These are phyloP conservation scores for Colletotrichum sp. DNA, from an alignment of 2,329 filamentous ascomycete genomes.

Conservation along the genomic window DNA sequence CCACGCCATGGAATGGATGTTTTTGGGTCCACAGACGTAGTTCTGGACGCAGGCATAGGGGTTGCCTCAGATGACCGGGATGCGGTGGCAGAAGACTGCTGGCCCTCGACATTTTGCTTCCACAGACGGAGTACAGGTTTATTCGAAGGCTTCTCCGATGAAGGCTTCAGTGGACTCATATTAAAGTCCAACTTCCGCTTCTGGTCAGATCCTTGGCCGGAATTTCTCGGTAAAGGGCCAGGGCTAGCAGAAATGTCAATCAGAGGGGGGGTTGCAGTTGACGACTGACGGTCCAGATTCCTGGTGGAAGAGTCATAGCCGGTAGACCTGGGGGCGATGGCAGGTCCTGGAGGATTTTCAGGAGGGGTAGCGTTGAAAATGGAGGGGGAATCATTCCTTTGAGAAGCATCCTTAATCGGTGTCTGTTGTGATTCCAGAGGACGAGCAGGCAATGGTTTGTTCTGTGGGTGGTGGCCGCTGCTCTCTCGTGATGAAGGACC, in stretches of 20 bases:
- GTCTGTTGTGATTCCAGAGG: not conserved
- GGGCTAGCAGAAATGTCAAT: not conserved
- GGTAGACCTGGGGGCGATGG: not conserved
- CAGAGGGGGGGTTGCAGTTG: not conserved
- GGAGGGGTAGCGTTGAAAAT: not conserved
- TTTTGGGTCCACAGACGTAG: not conserved
- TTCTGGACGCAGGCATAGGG: not conserved
- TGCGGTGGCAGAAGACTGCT: not conserved
- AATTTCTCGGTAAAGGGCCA: not conserved
- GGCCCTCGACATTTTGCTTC: not conserved
- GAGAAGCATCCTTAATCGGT: not conserved
- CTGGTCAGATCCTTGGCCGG: not conserved
- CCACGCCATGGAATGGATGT: not conserved
- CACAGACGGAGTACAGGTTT: not conserved
- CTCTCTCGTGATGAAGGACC: not conserved
- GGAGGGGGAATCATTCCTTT: not conserved
- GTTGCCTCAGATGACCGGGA: not conserved
- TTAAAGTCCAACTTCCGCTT: not conserved
- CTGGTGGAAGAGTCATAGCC: not conserved
- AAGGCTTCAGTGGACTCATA: not conserved
- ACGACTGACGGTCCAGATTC: not conserved
- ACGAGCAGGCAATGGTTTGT: not conserved
- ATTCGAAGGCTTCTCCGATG: not conserved
- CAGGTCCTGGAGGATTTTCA: not conserved
- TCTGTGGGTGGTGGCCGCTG: not conserved